Conservation (phyloP, 495 filamentous ascomycete species). For the Podospora australis region DNA sequence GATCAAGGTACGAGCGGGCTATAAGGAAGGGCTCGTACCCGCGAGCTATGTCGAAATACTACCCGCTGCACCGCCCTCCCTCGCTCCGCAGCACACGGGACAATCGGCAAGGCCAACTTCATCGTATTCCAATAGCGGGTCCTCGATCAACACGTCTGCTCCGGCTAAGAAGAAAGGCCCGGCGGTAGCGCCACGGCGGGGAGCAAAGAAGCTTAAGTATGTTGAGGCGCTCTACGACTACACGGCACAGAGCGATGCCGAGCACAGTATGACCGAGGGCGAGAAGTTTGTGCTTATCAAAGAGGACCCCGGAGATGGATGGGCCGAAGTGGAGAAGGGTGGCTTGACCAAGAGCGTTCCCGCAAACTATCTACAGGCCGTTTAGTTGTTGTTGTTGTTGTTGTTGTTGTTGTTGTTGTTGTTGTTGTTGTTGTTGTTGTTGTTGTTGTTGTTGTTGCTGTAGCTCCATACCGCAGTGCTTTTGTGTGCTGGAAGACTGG, state of each 20-base stretch:
- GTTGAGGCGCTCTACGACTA: constrained; percentile 94
- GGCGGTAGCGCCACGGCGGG: constrained; percentile 82
- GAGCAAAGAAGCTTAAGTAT: constrained; percentile 92
- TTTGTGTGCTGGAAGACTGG: no score
- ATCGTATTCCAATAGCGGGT: constrained; percentile 74
- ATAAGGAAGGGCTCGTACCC: constrained; percentile 76
- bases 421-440: no score
- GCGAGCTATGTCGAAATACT: constrained; percentile 58
- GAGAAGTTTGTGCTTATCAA: constrained; percentile 85
- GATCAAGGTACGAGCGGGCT: constrained; percentile 68
- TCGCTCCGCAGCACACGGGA: constrained; percentile 45
- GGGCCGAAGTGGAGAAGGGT: constrained; percentile 90
- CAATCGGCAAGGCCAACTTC: constrained; percentile 52
- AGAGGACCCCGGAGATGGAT: constrained; percentile 83
- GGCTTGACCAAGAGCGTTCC: constrained; percentile 90
- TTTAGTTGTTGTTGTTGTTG: constrained; percentile 31
- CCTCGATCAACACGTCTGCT: constrained; percentile 51
- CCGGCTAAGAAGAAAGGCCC: constrained; percentile 82
- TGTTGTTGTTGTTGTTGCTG: no score
- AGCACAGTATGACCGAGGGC: constrained; percentile 85
- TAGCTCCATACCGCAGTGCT: no score
- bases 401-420: no score
- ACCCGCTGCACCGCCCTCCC: constrained; percentile 47
- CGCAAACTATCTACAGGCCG: constrained; percentile 82
- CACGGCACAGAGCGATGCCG: constrained; percentile 72